These are phyloP conservation scores for Selaginella tamariscina DNA, from an alignment of 75 land plant species.

Conservation along the genomic window DNA sequence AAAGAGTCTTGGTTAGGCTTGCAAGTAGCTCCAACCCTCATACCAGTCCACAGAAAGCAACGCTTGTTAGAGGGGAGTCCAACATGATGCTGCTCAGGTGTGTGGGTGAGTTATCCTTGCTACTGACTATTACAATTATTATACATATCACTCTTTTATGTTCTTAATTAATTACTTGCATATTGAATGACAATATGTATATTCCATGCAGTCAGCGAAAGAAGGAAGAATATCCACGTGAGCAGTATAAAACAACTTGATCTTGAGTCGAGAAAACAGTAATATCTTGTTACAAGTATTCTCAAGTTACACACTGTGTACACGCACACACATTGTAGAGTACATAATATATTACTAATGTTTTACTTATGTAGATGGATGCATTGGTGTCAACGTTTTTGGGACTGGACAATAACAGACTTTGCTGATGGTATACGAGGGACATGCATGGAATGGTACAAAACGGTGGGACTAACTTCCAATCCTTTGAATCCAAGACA, in stretches of 20 bases:
- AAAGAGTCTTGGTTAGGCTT: conserved; percentile 47
- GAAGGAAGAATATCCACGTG: conserved; percentile 47
- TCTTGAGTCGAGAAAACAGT: conserved; percentile 82
- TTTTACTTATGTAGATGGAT: no score
- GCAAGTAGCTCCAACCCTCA: conserved; percentile 13
- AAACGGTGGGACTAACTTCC: conserved; percentile 83
- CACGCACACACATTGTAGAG: no score
- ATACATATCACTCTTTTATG: no score
- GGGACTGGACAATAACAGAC: conserved; percentile 87
- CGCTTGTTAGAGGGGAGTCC: conserved; percentile 78
- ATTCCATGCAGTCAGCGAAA: conserved; percentile 43
- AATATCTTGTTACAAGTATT: no score
- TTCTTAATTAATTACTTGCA: no score
- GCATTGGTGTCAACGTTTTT: conserved; percentile 70
- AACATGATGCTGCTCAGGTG: conserved; percentile 89
- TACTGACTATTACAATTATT: no score
- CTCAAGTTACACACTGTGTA: no score
- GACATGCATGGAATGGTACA: conserved; percentile 80
- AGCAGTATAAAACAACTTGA: conserved; percentile 78
- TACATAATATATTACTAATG: no score
- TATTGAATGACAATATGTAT: no score
- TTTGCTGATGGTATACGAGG: conserved; percentile 97
- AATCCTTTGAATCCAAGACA: conserved; percentile 93
- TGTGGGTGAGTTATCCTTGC: no score
- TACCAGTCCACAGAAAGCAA: conserved; percentile 74